Evolutionary conservation across 768 basidiomycete genomes (phyloP), one percentile per base, ranked within the genome.

Genomic region (Auricularia heimuer): DNA sequence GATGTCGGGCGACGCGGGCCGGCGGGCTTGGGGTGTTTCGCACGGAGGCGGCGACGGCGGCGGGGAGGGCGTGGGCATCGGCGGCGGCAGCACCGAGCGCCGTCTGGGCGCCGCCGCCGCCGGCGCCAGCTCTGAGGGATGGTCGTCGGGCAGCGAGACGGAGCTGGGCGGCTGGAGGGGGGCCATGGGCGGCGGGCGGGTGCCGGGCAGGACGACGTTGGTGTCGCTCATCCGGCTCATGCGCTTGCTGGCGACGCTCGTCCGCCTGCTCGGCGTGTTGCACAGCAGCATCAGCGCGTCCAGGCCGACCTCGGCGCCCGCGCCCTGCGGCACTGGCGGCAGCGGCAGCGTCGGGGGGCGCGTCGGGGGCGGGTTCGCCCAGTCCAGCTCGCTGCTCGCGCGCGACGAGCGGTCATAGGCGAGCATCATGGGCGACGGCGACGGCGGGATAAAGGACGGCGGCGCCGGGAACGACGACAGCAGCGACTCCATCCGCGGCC

Each of bases 381-480:
- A 35, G 8, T 35, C 56, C 7, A 60, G 24, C 29, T 24, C 56
- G 29, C 12, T n/a, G n/a, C 29, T n/a, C 54, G 54, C 54, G 29
- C 29, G 18, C 56, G 24, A 29, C 24, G 24, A 29, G 56, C 56
- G 56, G 24, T 60, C 56, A 1, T 60, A 29, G 24, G 21, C 29
- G 24, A 29, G 29, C 47, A 42, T 42, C 39, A 42, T 42, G 8
- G 47, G 47, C 47, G 21, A 21, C 56, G 56, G 56, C 56, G 56
- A 60, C 11, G 56, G 56, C 34, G 56, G 56, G 34, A 60, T 60
- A 18, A 60, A 60, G 24, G 56, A 60, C 34, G 56, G 56, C 56
- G 56, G 56, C 1, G 56, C 56, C 56, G 56, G 56, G 34, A 60
- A 60, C 56, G 56, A 60, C 34, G 56, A 60, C 16, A 60, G 56